Percentiles rank a stretch among this genome's conserved stretches.
Conservation (phyloP, 805 yeast species). For the Candida krabiensis region DNA sequence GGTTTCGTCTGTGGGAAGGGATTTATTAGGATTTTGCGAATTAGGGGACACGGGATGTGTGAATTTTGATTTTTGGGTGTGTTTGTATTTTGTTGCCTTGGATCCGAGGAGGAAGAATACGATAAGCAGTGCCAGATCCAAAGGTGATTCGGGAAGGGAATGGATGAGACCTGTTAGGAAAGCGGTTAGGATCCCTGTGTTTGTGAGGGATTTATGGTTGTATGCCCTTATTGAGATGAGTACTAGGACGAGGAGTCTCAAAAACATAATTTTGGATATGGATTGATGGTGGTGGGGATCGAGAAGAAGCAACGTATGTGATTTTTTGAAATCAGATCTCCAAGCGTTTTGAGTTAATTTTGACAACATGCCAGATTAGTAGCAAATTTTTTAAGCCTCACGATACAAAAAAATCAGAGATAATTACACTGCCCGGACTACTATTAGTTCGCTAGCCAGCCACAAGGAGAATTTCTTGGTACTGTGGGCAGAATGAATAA, state of each 20-base stretch:
- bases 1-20: neutral
- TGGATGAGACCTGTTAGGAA: conserved; percentile 12
- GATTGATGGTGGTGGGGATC: neutral
- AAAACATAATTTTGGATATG: conserved; percentile 1
- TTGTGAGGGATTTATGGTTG: conserved; percentile 7
- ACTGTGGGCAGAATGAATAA: too few species aligned
- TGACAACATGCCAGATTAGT: too few species aligned
- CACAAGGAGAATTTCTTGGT: too few species aligned
- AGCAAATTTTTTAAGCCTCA: too few species aligned
- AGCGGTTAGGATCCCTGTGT: conserved; percentile 9
- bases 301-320: neutral
- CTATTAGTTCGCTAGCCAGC: too few species aligned
- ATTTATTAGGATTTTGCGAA: neutral
- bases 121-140: conserved; percentile 8
- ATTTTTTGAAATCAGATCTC: neutral
- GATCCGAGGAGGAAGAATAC: conserved; percentile 9
- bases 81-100: conserved; percentile 11
- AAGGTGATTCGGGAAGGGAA: conserved; percentile 3
- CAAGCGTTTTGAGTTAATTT: too few species aligned
- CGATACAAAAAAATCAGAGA: too few species aligned
- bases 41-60: neutral
- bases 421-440: too few species aligned
- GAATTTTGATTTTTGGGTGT: conserved; percentile 2
- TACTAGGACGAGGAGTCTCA: neutral
- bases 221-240: conserved; percentile 5